Evolutionary conservation across 768 basidiomycete species (phyloP).

Genomic region (Calocybe gangraenosa): DNA sequence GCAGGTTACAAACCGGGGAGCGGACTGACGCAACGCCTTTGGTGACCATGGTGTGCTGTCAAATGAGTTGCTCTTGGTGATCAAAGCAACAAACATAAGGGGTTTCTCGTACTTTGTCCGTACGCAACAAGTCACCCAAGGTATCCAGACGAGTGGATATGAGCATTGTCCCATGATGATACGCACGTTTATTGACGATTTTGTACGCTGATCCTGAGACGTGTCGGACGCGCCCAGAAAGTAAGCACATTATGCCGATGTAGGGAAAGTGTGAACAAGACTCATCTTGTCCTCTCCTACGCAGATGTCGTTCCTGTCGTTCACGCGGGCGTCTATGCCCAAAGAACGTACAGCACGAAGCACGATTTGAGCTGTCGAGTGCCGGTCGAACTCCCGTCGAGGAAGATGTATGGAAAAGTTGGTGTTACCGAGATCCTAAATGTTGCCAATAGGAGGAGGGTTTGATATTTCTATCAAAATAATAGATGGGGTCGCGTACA

Average conservation of each 20-base stretch:
- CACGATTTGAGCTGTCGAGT: conserved; percentile 72
- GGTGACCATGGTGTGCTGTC: conserved; percentile 73
- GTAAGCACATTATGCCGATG: conserved; percentile 7
- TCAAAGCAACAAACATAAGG: not conserved
- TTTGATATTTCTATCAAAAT: not conserved
- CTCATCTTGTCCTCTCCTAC: conserved; percentile 87
- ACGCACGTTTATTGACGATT: conserved; percentile 84
- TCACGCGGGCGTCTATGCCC: conserved; percentile 74
- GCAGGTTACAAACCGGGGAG: conserved; percentile 87
- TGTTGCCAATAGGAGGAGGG: not conserved
- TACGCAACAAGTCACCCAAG: conserved; percentile 68
- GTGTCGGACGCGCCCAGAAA: conserved; percentile 34
- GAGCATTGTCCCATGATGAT: conserved; percentile 99
- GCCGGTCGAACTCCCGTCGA: conserved; percentile 73
- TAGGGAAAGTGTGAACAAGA: conserved; percentile 17
- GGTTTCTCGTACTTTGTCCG: conserved; percentile 49
- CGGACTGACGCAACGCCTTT: conserved; percentile 89
- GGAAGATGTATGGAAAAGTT: conserved; percentile 95
- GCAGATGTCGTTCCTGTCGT: conserved; percentile 90
- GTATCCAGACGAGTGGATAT: conserved; percentile 74
- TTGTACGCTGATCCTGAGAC: conserved; percentile 98
- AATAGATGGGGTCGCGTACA: conserved; percentile 41
- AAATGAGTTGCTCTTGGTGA: not conserved
- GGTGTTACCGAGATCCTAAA: conserved; percentile 92
- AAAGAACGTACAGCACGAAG: conserved; percentile 71